These are phyloP conservation scores for Pichia gijzeniarum DNA, from an alignment of 805 yeast species.

Conservation along the genomic window DNA sequence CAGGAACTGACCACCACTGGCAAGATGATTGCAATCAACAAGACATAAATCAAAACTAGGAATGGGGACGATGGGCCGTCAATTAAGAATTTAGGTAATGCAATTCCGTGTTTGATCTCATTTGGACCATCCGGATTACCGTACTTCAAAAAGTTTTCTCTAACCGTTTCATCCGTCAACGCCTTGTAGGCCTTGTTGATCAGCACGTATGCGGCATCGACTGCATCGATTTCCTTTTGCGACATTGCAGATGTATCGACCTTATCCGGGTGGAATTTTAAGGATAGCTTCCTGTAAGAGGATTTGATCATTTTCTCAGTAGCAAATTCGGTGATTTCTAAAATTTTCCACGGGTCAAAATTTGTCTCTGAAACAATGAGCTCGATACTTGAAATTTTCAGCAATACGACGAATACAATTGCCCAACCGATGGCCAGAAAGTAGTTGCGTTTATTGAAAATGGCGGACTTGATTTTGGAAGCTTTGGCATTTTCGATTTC, in stretches of 20 bases:
- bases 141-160: conserved; percentile 73
- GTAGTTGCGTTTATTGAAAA: conserved; percentile 30
- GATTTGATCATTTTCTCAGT: conserved; percentile 71
- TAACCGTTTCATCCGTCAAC: conserved; percentile 80
- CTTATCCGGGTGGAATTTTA: conserved; percentile 93
- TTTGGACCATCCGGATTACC: conserved; percentile 99
- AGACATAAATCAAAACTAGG: conserved; percentile 54
- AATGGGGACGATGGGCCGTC: conserved; percentile 72
- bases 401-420: conserved; percentile 37
- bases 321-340: conserved; percentile 66
- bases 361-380: conserved; percentile 35
- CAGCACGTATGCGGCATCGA: conserved; percentile 73
- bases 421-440: conserved; percentile 55
- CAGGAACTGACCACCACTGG: conserved; percentile 79
- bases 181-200: conserved; percentile 93
- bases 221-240: conserved; percentile 45
- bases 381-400: conserved; percentile 39
- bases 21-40: conserved; percentile 67
- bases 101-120: conserved; percentile 85
- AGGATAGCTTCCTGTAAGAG: conserved; percentile 78
- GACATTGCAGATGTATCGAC: conserved; percentile 54
- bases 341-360: conserved; percentile 88
- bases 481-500: conserved; percentile 27
- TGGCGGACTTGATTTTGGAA: conserved; percentile 21
- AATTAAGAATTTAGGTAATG: conserved; percentile 84